Base-by-base conservation (phyloP, 208 protist genomes). In the Trypanosoma conorhini region DNA sequence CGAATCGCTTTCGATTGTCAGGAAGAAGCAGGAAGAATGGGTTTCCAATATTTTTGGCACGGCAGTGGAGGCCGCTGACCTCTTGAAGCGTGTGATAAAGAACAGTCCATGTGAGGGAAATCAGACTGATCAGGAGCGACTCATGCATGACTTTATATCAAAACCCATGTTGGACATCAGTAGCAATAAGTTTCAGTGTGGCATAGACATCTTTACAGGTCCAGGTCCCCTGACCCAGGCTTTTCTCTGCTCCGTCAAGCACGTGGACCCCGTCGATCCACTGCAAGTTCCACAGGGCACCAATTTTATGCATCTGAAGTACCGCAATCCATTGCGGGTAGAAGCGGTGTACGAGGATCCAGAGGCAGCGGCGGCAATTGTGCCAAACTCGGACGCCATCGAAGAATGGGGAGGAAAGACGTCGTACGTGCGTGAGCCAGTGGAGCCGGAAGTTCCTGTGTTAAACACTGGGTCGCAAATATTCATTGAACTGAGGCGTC, bases 221-320 rank as follows among this genome's bases (percentile, higher is more conserved):
- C 71, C 80, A 44, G 85, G 87, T 62, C 87, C 87, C 21, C 61
- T 77, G 7, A 83, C 87, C 64, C 92, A 93, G 58, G 77, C 79
- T n/a, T 74, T 88, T 63, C 66, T 97, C 8, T 93, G 92, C 67
- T 83, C 84, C 51, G 65, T 97, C n/a, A 86, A 85, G 73, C 72
- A 89, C 70, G 67, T 95, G 9, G 90, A 95, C 67, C 89, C 92
- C 1, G 62, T 81, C 22, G 50, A 75, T 54, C 58, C 88, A 31
- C 81, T 95, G 54, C 77, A 83, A 33, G 65, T 97, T n/a, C 92
- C 92, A 13, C 76, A 86, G 22, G 62, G 71, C 13, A 88, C 88
- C 4, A 87, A 87, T 61, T 93, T 83, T 58, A 76, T 97, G 33
- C 92, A 94, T 74, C 52, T 97, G 31, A 97, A 95, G 76, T 92